Conservation (phyloP, 768 basidiomycete genomes). For the Trametes cinnabarina region DNA sequence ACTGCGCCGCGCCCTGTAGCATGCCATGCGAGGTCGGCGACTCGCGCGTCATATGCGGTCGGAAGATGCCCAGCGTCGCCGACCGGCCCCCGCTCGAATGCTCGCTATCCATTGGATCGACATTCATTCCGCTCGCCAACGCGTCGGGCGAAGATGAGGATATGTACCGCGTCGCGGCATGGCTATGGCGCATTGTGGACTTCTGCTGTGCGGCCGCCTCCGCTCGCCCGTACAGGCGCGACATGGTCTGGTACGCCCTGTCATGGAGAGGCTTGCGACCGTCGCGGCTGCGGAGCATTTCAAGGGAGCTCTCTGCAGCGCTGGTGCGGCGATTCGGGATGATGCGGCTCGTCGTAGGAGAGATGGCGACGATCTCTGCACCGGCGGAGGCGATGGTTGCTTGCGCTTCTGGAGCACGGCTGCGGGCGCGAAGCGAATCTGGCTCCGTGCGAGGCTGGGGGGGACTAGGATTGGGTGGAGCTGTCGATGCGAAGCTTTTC, state of each 20-base stretch:
- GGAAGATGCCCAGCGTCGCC: constrained; percentile 31
- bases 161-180: constrained; percentile 1
- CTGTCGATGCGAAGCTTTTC: constrained; percentile 12
- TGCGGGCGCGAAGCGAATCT: constrained; percentile 11
- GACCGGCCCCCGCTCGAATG: constrained; percentile 28
- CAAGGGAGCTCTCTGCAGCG: constrained; percentile 67
- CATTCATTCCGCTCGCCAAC: not conserved
- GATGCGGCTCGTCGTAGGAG: constrained; percentile 14
- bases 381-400: constrained; percentile 25
- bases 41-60: constrained; percentile 54
- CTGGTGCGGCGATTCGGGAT: constrained; percentile 45
- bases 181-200: not conserved
- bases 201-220: constrained; percentile 6
- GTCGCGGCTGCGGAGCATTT: constrained; percentile 55
- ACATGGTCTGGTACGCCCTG: constrained; percentile 26
- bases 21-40: constrained; percentile 47
- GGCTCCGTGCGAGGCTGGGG: constrained; percentile 3
- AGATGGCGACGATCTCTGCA: constrained; percentile 29
- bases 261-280: constrained; percentile 26
- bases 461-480: not conserved
- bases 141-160: constrained; percentile 12
- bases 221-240: constrained; percentile 7
- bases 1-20: constrained; percentile 31
- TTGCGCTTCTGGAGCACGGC: constrained; percentile 22
- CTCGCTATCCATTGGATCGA: constrained; percentile 26